Base-by-base conservation (phyloP, 176 grass and related monocot species). In the Canna indica region DNA sequence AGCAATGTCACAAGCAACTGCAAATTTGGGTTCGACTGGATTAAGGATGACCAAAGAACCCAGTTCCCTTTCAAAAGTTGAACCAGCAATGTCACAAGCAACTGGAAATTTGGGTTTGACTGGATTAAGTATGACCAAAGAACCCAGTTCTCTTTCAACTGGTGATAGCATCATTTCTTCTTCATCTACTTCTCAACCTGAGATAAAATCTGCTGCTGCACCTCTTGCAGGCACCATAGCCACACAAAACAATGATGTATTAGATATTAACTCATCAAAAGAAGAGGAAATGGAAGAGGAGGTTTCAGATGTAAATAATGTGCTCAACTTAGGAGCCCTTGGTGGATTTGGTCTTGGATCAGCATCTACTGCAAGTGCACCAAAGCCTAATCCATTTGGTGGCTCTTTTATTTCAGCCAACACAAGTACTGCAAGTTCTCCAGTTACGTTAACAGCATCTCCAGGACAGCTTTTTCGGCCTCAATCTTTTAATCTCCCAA, bases 281-380 rank as follows among this genome's bases (percentile, higher is more conserved):
- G 90, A 94, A 91, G 93, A 97, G 70, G 93, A 97, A 64, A 90
- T 92, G 93, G 93, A 97, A 81, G 93, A 97, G 81, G 93, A 97
- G 59, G 79, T 33, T 36, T 81, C 93, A 41, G 81, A 83, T 64
- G 74, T 56, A 67, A 75, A 59, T 67, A 75, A 69, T 18, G 71
- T 82, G 41, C 86, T 91, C 42, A 83, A 91, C 50, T 87, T 97
- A 50, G 86, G 79, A 69, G 70, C 86, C 28, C 84, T 97, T 77
- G 77, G 93, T 81, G 88, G 86, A 73, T 97, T 97, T 59, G 86
- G 86, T 52, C 81, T 91, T 69, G 93, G 88, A 72, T 81, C 87
- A 64, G 67, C 69, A 69, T 62, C 81, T 76, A 71, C 77, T 83
- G 73, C 86, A 76, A 78, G 69, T 74, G 56, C 83, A 68, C 76